Evolutionary conservation across 768 basidiomycete genomes (phyloP), one percentile per base, ranked within the genome.

Genomic region (Collybia sordida): DNA sequence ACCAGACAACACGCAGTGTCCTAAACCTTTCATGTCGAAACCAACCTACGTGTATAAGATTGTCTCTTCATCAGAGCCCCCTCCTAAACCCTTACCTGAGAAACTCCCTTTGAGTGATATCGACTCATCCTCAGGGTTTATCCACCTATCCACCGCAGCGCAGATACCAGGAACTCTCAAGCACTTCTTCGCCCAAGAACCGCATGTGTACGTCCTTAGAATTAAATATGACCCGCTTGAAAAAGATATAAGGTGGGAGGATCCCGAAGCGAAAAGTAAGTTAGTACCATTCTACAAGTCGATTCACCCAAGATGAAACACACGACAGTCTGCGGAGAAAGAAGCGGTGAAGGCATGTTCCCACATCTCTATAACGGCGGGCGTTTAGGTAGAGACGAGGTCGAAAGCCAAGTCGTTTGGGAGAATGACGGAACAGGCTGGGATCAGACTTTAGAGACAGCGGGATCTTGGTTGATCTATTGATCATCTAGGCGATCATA

Each of bases 31-130:
- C n/a, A n/a, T 18, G 27, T 31, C 62, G 6, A 57, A 48, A 18
- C 83, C 81, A 2, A 76, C 67, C 3, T 84, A 80, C 62, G 47
- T 86, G 54, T 87, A 85, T 71, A 87, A 86, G 56, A 75, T 87
- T 56, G 63, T 84, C 23, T 67, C 73, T 11, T 58, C 68, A 22
- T 68, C 73, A 4, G 53, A 71, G 4, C 68, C 76, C n/a, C 71
- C 75, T 21, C 64, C 72, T 1, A 62, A 61, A 9, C 66, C 66
- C 1, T 64, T 82, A 11, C 79, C 80, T 4, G 62, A 67, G 1
- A 60, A 53, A 2, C 70, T 83, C n/a, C 79, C 80, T n/a, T 59
- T 83, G 40, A 82, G 80, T 53, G 57, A 64, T 14, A 64, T 83
- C 17, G 81, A 83, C 52, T 49, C 64, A 36, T 41, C 56, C 4